Evolutionary conservation across 1,284 basidiomycete species (phyloP), one percentile per base, ranked within the genome.

Genomic region (Cryptococcus hybrid): DNA sequence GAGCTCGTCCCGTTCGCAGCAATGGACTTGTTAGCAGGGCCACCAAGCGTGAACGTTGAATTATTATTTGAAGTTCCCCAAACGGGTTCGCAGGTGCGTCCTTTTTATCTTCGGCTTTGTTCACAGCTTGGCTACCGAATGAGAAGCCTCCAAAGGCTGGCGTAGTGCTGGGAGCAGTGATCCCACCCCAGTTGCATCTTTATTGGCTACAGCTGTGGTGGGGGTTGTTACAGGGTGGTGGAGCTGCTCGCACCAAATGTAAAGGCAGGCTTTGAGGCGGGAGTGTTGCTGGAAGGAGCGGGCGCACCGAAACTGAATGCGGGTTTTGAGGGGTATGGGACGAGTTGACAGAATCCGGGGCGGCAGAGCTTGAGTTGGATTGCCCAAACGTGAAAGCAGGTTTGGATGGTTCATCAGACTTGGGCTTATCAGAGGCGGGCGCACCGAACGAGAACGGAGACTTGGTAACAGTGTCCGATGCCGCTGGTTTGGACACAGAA

Each of bases 401-500:
- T 12, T 62, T 57, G 24, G 61, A 46, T 15, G 64, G 39, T 24
- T 55, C 60, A 2, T 63, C 55, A 7, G 63, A 38, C 40, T 56
- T 55, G 9, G 64, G 40, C 8, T 59, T 9, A 47, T 42, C 30
- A 38, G 59, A 24, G 12, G 60, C 49, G 3, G 59, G n/a, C 5
- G 54, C 34, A 49, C 62, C 64, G 48, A 65, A 68, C n/a, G 50
- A 57, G 59, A 69, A 70, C 2, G 66, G 40, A 13, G 69, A 40
- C 39, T 64, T 63, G 35, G 62, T 35, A n/a, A 58, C 51, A 34
- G 36, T 48, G 18, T 13, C 47, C 34, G 13, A 15, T 38, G 59
- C 60, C 3, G 64, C 57, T 38, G 65, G 55, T 52, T 59, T 62
- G 37, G 57, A 46, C 12, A 52, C 50, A 4, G 55, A 43, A 3